Evolutionary conservation across 768 basidiomycete species (phyloP).

Genomic region (Phaffia tasmanica): DNA sequence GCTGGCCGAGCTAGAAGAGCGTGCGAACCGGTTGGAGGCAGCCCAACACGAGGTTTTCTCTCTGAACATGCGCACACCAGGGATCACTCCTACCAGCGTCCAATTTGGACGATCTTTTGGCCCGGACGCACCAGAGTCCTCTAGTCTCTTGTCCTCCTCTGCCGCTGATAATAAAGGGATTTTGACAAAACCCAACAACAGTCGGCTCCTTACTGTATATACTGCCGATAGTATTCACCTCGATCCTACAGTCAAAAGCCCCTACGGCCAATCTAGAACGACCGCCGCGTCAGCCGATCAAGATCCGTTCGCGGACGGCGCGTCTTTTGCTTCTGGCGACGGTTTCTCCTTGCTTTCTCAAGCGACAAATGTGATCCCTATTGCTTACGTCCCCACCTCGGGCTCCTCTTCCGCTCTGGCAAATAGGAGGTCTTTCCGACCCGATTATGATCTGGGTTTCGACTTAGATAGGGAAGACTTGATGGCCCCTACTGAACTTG

Average conservation of each 20-base stretch:
- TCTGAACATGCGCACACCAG: slow-evolving; percentile 17
- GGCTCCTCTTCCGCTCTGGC: neutral
- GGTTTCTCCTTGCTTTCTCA: slow-evolving; percentile 16
- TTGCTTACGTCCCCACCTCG: slow-evolving; percentile 24
- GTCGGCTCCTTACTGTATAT: slow-evolving; percentile 19
- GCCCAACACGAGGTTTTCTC: slow-evolving; percentile 22
- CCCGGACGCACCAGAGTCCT: neutral
- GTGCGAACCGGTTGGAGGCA: slow-evolving; percentile 14
- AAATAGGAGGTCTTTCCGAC: slow-evolving; percentile 7
- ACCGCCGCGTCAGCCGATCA: neutral
- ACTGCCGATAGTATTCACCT: slow-evolving; percentile 22
- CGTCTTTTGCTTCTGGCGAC: slow-evolving; percentile 16
- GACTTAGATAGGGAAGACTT: slow-evolving; percentile 13
- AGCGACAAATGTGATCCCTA: slow-evolving; percentile 25
- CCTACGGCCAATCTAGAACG: neutral
- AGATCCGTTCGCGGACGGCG: slow-evolving; percentile 24
- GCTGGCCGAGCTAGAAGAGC: slow-evolving; percentile 22
- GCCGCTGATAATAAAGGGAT: neutral
- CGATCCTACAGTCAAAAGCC: slow-evolving; percentile 12
- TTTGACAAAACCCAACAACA: slow-evolving; percentile 2
- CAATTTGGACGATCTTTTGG: neutral
- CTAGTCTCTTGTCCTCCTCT: slow-evolving; percentile 10
- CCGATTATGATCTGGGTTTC: slow-evolving; percentile 12
- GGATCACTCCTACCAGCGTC: neutral
- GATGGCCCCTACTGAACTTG: neutral